Percentiles rank a stretch among this genome's conserved stretches.
Conservation (phyloP, 768 basidiomycete species). For the Russula olivacea region DNA sequence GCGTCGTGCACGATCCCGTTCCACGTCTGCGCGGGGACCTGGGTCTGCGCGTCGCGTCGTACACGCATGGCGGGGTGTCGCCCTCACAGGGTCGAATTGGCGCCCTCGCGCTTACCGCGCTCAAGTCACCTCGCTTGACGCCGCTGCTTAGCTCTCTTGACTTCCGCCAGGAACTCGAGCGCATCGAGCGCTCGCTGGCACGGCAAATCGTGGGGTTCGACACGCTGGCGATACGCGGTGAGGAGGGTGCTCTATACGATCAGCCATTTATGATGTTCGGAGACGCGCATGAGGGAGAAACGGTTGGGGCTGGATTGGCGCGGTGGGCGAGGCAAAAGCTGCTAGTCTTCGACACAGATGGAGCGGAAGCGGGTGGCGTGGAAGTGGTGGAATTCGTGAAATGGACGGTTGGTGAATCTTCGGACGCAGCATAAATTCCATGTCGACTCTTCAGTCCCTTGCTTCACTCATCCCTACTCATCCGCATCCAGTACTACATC, state of each 20-base stretch:
- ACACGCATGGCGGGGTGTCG: constrained; percentile 18
- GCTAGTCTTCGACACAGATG: constrained; percentile 17
- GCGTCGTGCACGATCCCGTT: constrained; percentile 27
- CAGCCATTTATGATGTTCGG: constrained; percentile 25
- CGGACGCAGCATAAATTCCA: not conserved
- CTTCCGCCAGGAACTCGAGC: constrained; percentile 20
- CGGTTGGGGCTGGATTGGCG: constrained; percentile 17
- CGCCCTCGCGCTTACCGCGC: constrained; percentile 20
- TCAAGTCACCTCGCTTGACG: constrained; percentile 20
- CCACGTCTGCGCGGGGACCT: constrained; percentile 14
- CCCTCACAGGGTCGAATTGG: constrained; percentile 21
- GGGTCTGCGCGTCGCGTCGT: constrained; percentile 20
- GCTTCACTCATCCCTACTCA: not conserved
- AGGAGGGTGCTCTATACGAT: constrained; percentile 21
- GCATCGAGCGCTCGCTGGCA: constrained; percentile 22
- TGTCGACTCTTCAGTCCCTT: not conserved
- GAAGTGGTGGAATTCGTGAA: constrained; percentile 36
- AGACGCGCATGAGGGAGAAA: constrained; percentile 18
- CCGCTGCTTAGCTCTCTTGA: constrained; percentile 8
- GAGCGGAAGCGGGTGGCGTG: constrained; percentile 13
- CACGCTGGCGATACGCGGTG: constrained; percentile 15
- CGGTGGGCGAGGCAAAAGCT: constrained; percentile 22
- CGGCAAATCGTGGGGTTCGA: constrained; percentile 25
- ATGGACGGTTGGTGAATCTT: constrained; percentile 22
- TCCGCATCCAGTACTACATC: not conserved